Base-by-base conservation (phyloP, 176 grass and related monocot genomes). In the Oryza meyeriana region DNA sequence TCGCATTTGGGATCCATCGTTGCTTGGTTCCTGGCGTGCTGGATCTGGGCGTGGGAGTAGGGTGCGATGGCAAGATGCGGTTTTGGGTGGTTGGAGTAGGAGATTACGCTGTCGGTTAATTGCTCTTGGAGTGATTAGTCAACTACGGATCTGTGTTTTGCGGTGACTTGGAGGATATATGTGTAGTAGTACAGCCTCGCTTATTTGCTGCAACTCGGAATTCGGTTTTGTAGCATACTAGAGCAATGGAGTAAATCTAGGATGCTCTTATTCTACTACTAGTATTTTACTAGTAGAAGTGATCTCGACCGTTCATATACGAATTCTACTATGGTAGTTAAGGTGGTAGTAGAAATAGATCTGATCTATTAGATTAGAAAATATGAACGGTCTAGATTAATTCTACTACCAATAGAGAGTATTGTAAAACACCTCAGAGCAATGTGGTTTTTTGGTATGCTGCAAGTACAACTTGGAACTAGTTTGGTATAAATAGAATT, bases 141-240 rank as follows among this genome's bases (percentile, higher is more conserved):
- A 12, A 33, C 64, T 71, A 24, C 45, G 79, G 78, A 89, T 89
- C 87, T 66, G 78, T 30, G 83, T 6, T 22, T 44, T 45, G 28
- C 4, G 2, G 2, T 12, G 30, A 34, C 36, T 67, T 40, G 41
- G 63, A 25, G 35, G 20, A 42, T 64, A 25, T 36, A 10, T 20
- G 40, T 22, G 73, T 26, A 48, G 25, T 11, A 61, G 30, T 44
- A 20, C 1, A 69, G 50, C 69, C 59, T 50, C 61, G 17, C 61
- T 10, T 80, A 17, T 18, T 32, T 70, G 12, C 24, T 76, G 63
- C 17, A 62, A 32, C 20, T 71, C 55, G 27, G 80, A 64, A 64
- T 85, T 57, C 63, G 64, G 2, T 42, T 17, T 13, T 7, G 27
- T 71, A 29, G 64, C 40, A 76, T 57, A 35, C 20, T 64, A 33